Evolutionary conservation across 2,329 filamentous ascomycete genomes (phyloP).

Genomic region (Pyrenophora tritici-repentis): DNA sequence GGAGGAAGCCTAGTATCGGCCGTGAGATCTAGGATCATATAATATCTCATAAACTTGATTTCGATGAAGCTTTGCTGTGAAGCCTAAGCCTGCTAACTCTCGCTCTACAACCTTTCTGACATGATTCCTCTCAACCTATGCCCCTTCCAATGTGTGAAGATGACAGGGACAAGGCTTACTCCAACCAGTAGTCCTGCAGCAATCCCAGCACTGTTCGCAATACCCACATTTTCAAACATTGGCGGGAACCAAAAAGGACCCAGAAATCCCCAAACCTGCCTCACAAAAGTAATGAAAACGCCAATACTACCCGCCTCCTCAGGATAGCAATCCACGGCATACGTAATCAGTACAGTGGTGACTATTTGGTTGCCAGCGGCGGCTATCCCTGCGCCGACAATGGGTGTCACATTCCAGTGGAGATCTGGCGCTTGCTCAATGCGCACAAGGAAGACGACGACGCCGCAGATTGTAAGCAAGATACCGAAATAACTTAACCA

Average conservation of each 20-base stretch:
- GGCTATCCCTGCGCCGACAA: slow-evolving; percentile 58
- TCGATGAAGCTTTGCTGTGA: background rate
- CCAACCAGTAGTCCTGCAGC: slow-evolving; percentile 41
- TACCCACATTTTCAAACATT: slow-evolving; percentile 47
- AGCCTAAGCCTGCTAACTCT: background rate
- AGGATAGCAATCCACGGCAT: slow-evolving; percentile 63
- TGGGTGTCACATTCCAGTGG: slow-evolving; percentile 62
- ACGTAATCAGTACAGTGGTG: slow-evolving; percentile 65
- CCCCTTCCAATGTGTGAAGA: slow-evolving; percentile 35
- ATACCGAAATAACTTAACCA: slow-evolving; percentile 63
- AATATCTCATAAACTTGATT: no score
- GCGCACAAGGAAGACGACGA: slow-evolving; percentile 61
- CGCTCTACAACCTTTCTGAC: slow-evolving; percentile 20
- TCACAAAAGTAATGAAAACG: slow-evolving; percentile 63
- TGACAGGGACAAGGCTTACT: slow-evolving; percentile 30
- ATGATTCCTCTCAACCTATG: slow-evolving; percentile 25
- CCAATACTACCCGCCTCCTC: slow-evolving; percentile 60
- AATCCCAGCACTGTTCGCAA: slow-evolving; percentile 45
- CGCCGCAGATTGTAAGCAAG: slow-evolving; percentile 56
- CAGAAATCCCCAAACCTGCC: slow-evolving; percentile 54
- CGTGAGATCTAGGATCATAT: no score
- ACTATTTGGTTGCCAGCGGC: slow-evolving; percentile 65
- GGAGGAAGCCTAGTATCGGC: no score
- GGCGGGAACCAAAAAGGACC: slow-evolving; percentile 50
- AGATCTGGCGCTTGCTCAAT: slow-evolving; percentile 50